Percentiles rank a stretch among this genome's conserved stretches.
Evolutionary conservation across 2,329 filamentous ascomycete genomes (phyloP).

Genomic region (Colletotrichum higginsianum): DNA sequence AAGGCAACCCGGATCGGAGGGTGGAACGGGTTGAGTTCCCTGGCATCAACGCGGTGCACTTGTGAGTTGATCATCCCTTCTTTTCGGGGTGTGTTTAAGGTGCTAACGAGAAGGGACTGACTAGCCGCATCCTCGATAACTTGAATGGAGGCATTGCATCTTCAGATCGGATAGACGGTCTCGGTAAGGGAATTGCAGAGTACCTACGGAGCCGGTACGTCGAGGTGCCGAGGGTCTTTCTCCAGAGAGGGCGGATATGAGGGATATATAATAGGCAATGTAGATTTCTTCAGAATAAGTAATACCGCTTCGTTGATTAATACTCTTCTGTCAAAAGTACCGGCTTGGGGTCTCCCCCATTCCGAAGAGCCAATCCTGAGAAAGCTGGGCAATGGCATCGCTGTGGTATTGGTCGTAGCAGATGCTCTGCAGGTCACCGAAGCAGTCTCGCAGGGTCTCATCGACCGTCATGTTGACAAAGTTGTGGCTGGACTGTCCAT

Average conservation of each 20-base stretch:
- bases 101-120: not conserved
- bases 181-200: slow-evolving; percentile 56
- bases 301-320: too few species aligned
- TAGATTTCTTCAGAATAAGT: slow-evolving; percentile 11
- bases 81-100: too few species aligned
- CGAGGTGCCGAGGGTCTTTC: slow-evolving; percentile 52
- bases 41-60: slow-evolving; percentile 38
- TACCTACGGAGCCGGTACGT: slow-evolving; percentile 54
- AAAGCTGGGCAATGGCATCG: slow-evolving; percentile 46
- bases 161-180: slow-evolving; percentile 47
- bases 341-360: slow-evolving; percentile 35
- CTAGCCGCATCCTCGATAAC: slow-evolving; percentile 39
- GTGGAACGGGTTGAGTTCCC: slow-evolving; percentile 38
- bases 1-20: slow-evolving; percentile 15
- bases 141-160: slow-evolving; percentile 41
- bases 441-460: slow-evolving; percentile 56
- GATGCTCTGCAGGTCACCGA: slow-evolving; percentile 48
- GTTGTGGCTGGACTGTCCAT: slow-evolving; percentile 2
- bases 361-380: slow-evolving; percentile 45
- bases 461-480: slow-evolving; percentile 53
- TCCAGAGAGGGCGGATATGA: slow-evolving; percentile 49
- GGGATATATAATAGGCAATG: not conserved
- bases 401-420: slow-evolving; percentile 45
- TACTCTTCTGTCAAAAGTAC: not conserved
- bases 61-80: slow-evolving; percentile 19